Base-by-base conservation (phyloP, 495 filamentous ascomycete species). In the Pseudotulostoma volvatum region DNA sequence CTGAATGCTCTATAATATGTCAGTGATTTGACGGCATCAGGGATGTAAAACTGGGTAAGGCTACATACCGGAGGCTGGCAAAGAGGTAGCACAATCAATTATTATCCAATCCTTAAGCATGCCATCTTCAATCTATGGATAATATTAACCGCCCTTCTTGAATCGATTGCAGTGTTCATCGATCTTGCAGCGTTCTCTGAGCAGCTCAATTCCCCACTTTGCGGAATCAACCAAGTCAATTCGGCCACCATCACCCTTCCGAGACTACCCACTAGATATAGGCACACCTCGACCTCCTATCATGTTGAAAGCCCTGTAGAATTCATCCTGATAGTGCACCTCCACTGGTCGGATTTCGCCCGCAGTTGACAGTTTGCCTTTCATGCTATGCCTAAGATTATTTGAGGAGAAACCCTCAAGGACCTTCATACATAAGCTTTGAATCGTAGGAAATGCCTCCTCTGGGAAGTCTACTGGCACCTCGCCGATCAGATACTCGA, bases 281-380 rank as follows among this genome's bases (percentile, higher is more conserved):
- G 44, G 44, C 28, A 50, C 44, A 36, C 42, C 47, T 34, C 38
- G 31, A 33, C 47, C 50, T 25, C 34, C 44, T 35, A 53, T 15
- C 19, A 7, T 21, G 21, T 42, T 44, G 31, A 45, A 49, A 19
- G 28, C 34, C 32, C 34, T 35, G 21, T 48, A 51, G 41, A 45
- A 51, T 16, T 51, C 45, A 36, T 46, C 49, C 36, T 49, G 49
- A 40, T 49, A 52, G 25, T 52, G 46, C 15, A 44, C 43, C 21
- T 47, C 49, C 11, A 52, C 4, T 7, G 44, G 46, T 32, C 36
- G 40, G 20, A 14, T 30, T 41, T 40, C 33, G 18, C 34, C 32
- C 21, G 33, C 43, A 38, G 18, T 50, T 20, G 39, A 50, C 11
- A 20, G 4, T 39, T 39, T 39, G 2, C 37, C 37, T 39, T 31